phyloP scores from a whole-genome alignment of 2,329 filamentous ascomycete species.

The Cladophialophora chaetospira region DNA sequence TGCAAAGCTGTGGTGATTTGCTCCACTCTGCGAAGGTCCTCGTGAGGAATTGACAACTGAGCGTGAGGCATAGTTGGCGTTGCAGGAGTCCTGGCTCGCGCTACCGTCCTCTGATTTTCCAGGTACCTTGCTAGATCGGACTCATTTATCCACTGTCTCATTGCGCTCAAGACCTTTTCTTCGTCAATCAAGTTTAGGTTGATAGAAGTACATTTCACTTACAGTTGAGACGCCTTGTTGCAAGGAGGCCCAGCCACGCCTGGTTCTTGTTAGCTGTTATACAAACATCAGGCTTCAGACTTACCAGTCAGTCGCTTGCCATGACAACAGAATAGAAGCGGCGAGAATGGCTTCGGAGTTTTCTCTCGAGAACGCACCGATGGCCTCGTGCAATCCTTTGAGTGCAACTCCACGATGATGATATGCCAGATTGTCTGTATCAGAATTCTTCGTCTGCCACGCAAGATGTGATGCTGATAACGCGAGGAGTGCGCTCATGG shows the following conservation, averaged over 20 bases:
- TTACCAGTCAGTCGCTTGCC: slow-evolving; percentile 96
- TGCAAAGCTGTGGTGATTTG: slow-evolving; percentile 65
- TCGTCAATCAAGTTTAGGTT: slow-evolving; percentile 4
- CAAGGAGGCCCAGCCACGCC: slow-evolving; percentile 88
- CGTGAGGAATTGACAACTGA: slow-evolving; percentile 41
- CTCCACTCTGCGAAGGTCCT: slow-evolving; percentile 70
- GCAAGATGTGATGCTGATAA: slow-evolving; percentile 95
- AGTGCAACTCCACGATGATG: slow-evolving; percentile 84
- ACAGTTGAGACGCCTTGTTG: slow-evolving; percentile 90
- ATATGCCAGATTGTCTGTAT: slow-evolving; percentile 85
- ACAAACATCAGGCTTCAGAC: slow-evolving; percentile 40
- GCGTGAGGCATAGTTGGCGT: slow-evolving; percentile 37
- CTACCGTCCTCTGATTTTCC: slow-evolving; percentile 44
- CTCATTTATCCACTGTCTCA: slow-evolving; percentile 89
- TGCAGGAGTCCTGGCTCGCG: slow-evolving; percentile 39
- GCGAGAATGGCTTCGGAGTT: slow-evolving; percentile 91
- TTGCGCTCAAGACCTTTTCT: slow-evolving; percentile 76
- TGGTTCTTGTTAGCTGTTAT: slow-evolving; percentile 49
- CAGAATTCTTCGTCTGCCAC: slow-evolving; percentile 80
- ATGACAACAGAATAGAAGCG: slow-evolving; percentile 86
- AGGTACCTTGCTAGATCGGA: slow-evolving; percentile 61
- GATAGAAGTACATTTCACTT: slow-evolving; percentile 44
- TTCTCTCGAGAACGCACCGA: slow-evolving; percentile 77
- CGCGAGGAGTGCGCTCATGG: slow-evolving; percentile 90
- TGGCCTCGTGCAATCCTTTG: slow-evolving; percentile 84